Percentiles rank a stretch among this genome's conserved stretches.
Conservation (phyloP, 345 rosid species). For the Eucalyptus sp. region DNA sequence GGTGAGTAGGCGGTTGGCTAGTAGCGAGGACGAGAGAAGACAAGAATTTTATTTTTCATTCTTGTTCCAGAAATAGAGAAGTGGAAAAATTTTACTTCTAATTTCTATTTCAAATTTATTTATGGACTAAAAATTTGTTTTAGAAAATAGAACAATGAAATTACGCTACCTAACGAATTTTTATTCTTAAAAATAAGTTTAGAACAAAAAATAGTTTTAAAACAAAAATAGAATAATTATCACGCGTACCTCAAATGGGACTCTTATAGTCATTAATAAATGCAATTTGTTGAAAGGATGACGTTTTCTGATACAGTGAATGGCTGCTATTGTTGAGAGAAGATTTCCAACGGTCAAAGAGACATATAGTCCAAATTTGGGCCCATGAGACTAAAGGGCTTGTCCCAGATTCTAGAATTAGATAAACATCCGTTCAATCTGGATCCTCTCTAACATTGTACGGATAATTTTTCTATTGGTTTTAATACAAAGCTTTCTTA, state of each 20-base stretch:
- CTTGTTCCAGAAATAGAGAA: no score
- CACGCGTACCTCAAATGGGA: background rate
- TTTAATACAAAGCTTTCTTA: background rate
- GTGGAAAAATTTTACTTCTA: no score
- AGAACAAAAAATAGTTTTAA: no score
- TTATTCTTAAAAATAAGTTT: no score
- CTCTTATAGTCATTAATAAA: no score
- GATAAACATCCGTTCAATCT: background rate
- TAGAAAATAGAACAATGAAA: no score
- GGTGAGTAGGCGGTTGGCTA: no score
- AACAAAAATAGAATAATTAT: no score
- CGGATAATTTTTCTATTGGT: background rate
- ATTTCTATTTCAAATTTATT: no score
- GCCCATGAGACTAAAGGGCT: background rate
- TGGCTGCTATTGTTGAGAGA: background rate
- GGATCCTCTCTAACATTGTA: background rate
- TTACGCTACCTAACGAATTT: accelerated
- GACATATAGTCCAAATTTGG: background rate
- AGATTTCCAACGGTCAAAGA: background rate
- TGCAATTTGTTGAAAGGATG: background rate
- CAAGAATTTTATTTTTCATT: no score
- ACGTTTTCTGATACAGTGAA: background rate
- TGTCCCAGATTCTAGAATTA: background rate
- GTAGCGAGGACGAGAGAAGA: no score
- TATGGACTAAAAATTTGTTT: no score